Evolutionary conservation across 2,329 filamentous ascomycete species (phyloP), one percentile per base, ranked within the genome.

Genomic region (Epichloe uncinata): DNA sequence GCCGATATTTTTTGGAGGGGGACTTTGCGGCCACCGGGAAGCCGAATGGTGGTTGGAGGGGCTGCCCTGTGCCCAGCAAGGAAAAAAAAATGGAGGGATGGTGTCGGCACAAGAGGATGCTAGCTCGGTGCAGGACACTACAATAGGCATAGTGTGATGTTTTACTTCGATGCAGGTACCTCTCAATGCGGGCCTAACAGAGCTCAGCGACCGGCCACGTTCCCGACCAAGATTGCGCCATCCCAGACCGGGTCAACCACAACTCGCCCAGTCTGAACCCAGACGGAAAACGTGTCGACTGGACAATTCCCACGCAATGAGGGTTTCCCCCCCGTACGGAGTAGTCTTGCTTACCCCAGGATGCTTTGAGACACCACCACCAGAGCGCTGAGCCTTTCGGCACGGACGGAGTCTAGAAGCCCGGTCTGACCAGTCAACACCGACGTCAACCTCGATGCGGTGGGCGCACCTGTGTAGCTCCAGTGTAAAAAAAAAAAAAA

Each of bases 171-270:
- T 16, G n/a, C 16, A 48, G 45, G 49, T 51, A 45, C 45, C 48
- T 22, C 48, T 34, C 40, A 45, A 33, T 40, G 50, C 42, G 42
- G 46, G 26, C 13, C 41, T 50, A 43, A 43, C 44, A 49, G 22
- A 40, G 46, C 30, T 16, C 20, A 15, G 37, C 45, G 42, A 13
- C 8, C 3, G 16, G 16, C 42, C 26, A 15, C 30, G 33, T 18
- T 18, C 16, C 12, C 33, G 15, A 13, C 20, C 46, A 18, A 45
- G 26, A 53, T 53, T 53, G 48, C 51, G 51, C 51, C 45, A 53
- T 53, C 48, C 18, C 35, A 20, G 26, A 33, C n/a, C n/a, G n/a
- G n/a, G n/a, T n/a, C n/a, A n/a, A n/a, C n/a, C n/a, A n/a, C n/a
- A n/a, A n/a, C n/a, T n/a, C n/a, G n/a, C 22, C 22, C 26, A 30